Base-by-base conservation (phyloP, 2,329 filamentous ascomycete species). In the Alternaria solani region DNA sequence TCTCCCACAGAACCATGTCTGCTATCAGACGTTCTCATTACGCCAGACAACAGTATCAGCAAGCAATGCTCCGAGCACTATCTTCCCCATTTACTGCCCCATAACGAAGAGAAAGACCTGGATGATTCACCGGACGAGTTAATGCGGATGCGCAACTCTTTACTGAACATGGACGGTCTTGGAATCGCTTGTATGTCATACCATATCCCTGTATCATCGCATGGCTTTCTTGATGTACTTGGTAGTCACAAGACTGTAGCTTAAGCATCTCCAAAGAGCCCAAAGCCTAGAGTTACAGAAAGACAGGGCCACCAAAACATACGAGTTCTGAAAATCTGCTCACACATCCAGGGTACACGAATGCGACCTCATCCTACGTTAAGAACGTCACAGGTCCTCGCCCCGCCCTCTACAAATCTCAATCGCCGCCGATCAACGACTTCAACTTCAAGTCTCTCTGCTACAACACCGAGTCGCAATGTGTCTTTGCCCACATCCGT, bases 81-180 rank as follows among this genome's bases (percentile, higher is more conserved):
- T 65, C 79, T 87, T 2, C 85, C 84, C 0, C 75, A 81, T n/a
- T 78, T 85, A 1, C 77, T 86, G 38, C 81, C 83, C 4, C 83
- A 85, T 59, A 54, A 70, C 20, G 63, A 75, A 28, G 74, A 79
- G 20, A 77, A 72, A 46, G 77, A 83, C 44, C 78, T 82, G 3
- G 69, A 78, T 36, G 72, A 80, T 43, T 72, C 76, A 12, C 75
- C 79, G 0, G 79, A 81, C 56, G 76, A 83, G 64, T 73, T 82
- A 48, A 72, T 85, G 65, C 79, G 79, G 23, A 78, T 81, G 58
- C 82, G 84, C 26, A 87, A 87, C 70, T 80, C 81, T 2, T 73
- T 86, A 28, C 79, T 84, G 71, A 86, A 86, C 68, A 82, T 86
- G 69, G 85, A 87, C 67, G 85, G 85, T 34, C 75, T 85, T 11